Evolutionary conservation across 2,329 filamentous ascomycete species (phyloP).

Genomic region (Hypoxylon sp.): DNA sequence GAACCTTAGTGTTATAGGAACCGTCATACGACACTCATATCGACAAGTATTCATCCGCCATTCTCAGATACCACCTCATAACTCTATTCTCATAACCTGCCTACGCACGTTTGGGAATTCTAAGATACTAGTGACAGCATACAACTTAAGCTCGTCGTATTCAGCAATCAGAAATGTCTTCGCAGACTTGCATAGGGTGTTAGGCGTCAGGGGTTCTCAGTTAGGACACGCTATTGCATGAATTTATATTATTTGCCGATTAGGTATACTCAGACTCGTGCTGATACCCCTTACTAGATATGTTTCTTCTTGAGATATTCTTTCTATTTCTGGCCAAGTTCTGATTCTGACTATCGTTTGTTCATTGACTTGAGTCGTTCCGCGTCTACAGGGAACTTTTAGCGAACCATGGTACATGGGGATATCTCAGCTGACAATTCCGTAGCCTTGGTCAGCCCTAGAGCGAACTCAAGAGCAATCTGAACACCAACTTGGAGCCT

Average conservation of each 20-base stretch:
- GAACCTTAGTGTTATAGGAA: conserved; percentile 64
- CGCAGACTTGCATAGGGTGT: conserved; percentile 43
- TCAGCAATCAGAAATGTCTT: conserved; percentile 35
- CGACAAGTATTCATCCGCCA: not conserved
- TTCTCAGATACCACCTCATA: conserved; percentile 9
- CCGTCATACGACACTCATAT: conserved; percentile 1
- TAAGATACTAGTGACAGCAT: conserved; percentile 11
- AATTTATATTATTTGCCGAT: conserved; percentile 17
- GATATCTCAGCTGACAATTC: no score
- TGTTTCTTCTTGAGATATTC: no score
- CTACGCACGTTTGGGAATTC: conserved; percentile 1
- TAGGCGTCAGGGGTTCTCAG: conserved; percentile 31
- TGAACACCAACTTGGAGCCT: no score
- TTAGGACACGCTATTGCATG: conserved; percentile 21
- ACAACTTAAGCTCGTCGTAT: conserved; percentile 14
- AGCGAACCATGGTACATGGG: no score
- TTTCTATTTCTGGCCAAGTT: no score
- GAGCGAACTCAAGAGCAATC: no score
- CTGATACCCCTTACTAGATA: not conserved
- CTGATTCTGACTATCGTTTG: no score
- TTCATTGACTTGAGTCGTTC: no score
- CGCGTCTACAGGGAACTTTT: no score
- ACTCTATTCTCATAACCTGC: conserved; percentile 2
- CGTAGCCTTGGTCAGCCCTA: no score
- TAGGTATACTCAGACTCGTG: not conserved